Evolutionary conservation across 805 yeast species (phyloP).

Genomic region (Yamadazyma scolyti): DNA sequence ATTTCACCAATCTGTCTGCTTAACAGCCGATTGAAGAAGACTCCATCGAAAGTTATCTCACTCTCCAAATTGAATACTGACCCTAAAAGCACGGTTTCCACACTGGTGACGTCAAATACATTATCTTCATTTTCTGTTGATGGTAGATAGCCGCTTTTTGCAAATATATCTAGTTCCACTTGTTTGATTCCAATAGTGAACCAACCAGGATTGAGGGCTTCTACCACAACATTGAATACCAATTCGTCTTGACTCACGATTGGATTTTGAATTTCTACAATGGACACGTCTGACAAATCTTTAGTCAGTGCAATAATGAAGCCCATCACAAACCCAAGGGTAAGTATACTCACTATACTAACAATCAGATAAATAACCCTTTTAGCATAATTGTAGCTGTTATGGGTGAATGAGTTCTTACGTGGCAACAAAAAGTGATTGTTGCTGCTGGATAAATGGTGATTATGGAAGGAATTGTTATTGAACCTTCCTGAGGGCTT

Average conservation of each 20-base stretch:
- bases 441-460: constrained; percentile 18
- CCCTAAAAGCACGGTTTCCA: constrained; percentile 75
- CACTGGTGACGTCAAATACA: constrained; percentile 10
- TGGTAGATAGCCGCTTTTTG: constrained; percentile 54
- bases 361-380: constrained; percentile 41
- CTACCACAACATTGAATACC: constrained; percentile 71
- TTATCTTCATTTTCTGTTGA: background rate
- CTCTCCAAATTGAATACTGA: constrained; percentile 62
- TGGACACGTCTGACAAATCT: constrained; percentile 66
- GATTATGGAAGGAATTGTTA: constrained; percentile 11
- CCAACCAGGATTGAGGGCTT: constrained; percentile 86
- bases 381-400: constrained; percentile 20
- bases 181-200: constrained; percentile 59
- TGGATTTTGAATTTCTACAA: constrained; percentile 62
- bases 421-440: constrained; percentile 27
- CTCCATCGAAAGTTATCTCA: constrained; percentile 72
- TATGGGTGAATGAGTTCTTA: constrained; percentile 18
- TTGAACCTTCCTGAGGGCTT: constrained; percentile 13
- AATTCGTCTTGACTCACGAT: constrained; percentile 81
- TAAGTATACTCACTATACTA: constrained; percentile 48
- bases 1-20: constrained; percentile 64
- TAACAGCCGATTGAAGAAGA: constrained; percentile 61
- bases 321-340: constrained; percentile 77
- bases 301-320: constrained; percentile 82
- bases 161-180: constrained; percentile 82